These are phyloP conservation scores for Pythium scleroteichum DNA, from an alignment of 352 stramenopile genomes.

Conservation along the genomic window DNA sequence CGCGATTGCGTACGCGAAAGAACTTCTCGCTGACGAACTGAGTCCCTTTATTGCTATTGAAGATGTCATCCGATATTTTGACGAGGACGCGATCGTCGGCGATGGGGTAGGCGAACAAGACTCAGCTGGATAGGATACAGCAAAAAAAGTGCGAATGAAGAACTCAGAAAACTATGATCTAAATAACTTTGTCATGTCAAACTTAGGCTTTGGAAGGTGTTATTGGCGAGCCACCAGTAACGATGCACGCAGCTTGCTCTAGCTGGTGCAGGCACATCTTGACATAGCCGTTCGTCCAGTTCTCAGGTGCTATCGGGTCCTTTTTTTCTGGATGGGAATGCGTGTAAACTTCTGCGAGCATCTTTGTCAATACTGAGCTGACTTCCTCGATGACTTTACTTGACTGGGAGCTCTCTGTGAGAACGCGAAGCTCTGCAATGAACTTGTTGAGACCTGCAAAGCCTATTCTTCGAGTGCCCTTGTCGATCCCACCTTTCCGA, in stretches of 20 bases:
- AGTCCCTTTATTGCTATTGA: constrained; percentile 47
- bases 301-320: constrained; percentile 27
- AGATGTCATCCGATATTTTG: constrained; percentile 43
- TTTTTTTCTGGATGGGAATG: constrained; percentile 65
- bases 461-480: constrained; percentile 46
- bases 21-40: constrained; percentile 26
- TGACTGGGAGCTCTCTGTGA: constrained; percentile 39
- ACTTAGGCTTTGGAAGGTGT: not conserved
- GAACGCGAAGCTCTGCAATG: constrained; percentile 56
- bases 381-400: constrained; percentile 40
- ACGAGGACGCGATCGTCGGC: constrained; percentile 3
- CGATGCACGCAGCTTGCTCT: constrained; percentile 12
- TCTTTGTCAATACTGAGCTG: constrained; percentile 38
- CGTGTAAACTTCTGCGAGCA: constrained; percentile 50
- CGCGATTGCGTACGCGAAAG: constrained; percentile 40
- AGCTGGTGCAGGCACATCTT: constrained; percentile 35
- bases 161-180: not conserved
- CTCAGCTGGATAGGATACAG: not conserved
- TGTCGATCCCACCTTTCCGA: constrained; percentile 21
- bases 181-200: not conserved
- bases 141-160: too few species aligned
- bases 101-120: not conserved
- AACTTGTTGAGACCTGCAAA: constrained; percentile 71
- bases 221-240: not conserved
- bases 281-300: constrained; percentile 40